Base-by-base conservation (phyloP, 352 stramenopile species). In the Phytophthora idaei region DNA sequence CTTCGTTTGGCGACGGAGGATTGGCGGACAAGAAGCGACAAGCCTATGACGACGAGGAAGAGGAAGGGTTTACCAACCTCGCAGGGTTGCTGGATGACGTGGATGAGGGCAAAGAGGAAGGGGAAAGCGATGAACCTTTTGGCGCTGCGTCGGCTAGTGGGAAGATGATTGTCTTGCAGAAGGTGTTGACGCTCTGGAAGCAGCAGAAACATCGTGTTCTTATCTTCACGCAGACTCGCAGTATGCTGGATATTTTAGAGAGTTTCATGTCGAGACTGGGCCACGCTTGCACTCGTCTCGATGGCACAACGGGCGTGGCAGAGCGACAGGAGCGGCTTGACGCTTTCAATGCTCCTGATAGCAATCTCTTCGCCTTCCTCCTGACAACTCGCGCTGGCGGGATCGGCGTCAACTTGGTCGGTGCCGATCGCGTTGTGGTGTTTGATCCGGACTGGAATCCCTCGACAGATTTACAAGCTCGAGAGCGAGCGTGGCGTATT, bases 371-470 rank as follows among this genome's bases (percentile, higher is more conserved):
- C 58, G 77, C 90, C 10, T 95, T 96, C 31, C 28, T 95, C 34
- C 67, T 95, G 41, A 95, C 89, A 36, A 96, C 87, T 28, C 77
- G 85, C 39, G 98, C 97, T 27, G 98, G 98, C 45, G 98, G 98
- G 8, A 95, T 99, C 39, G 98, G 98, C 5, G 81, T 99, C 36
- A 98, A 98, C 53, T 77, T 99, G 12, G 97, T 94, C 11, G 97
- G 95, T 41, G 98, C 97, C 0, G 93, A 99, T 71, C 79, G 96
- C 39, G 96, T 99, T 4, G 81, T 99, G 29, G 86, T 99, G 2
- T 99, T 98, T 67, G 97, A 99, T 76, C 97, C 97, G n/a, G 96
- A 99, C 68, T 99, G 98, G 97, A 99, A 99, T 70, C 98, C 98
- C 11, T 96, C 91, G 44, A 99, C 91, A 1, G 97, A 99, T 62